Base-by-base conservation (phyloP, 2,329 filamentous ascomycete genomes). In the Pseudocercospora macadamiae region DNA sequence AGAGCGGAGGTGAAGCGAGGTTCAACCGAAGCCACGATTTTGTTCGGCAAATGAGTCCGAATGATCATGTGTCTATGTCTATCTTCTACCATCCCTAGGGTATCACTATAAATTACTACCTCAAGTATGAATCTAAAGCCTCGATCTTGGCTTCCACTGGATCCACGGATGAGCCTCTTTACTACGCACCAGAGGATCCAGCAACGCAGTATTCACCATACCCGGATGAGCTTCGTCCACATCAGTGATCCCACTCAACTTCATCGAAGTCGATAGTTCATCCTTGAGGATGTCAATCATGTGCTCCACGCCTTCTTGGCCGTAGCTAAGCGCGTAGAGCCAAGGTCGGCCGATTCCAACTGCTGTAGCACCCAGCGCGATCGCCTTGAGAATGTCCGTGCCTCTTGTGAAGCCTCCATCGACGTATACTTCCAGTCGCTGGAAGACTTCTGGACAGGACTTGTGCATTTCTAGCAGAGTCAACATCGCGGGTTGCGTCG, bases 251-350 rank as follows among this genome's bases (percentile, higher is more conserved):
- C 86, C 86, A 59, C 86, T 81, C 72, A 88, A 79, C 39, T 82
- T 80, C 86, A 89, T 89, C 2, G 85, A 84, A 1, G 83, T 86
- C 64, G 85, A 81, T 3, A 89, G 71, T 70, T 89, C 86, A 60
- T 88, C 86, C 4, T 71, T 70, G 10, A 71, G 68, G 30, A 79
- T 68, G 10, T 79, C 75, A 63, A 44, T 39, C 63, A 53, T 21
- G n/a, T 51, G 30, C 30, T 81, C 75, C 6, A 76, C 74, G 12
- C 86, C 79, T 62, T 74, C 75, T 57, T 76, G 78, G 0, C 85
- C 86, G 65, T 88, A 89, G 9, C 79, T 81, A 58, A 88, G 67
- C 1, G 81, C 83, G 67, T 86, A 87, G 12, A 86, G 78, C 19
- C 79, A 82, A 3, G 84, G 84, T 55, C 85, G 72, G 2, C 83